phyloP scores from a whole-genome alignment of 805 yeast species.

The Hanseniaspora occidentalis region DNA sequence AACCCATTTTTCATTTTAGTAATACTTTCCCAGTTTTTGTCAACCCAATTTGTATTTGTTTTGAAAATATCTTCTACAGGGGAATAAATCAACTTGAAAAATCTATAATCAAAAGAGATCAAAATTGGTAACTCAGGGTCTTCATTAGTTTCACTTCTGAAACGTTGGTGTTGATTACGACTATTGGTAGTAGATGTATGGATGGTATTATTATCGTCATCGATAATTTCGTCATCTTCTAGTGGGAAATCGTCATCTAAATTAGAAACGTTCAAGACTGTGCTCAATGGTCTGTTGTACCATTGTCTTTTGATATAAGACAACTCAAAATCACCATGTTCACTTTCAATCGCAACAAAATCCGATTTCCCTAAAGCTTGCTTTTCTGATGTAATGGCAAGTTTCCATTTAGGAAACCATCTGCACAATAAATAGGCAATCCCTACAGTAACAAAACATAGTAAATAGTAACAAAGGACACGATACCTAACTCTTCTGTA shows the following conservation, averaged over 20 bases:
- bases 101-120: slow-evolving; percentile 68
- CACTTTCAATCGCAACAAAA: slow-evolving; percentile 91
- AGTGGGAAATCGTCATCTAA: slow-evolving; percentile 18
- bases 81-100: slow-evolving; percentile 67
- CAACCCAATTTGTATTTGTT: slow-evolving; percentile 81
- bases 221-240: slow-evolving; percentile 17
- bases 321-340: slow-evolving; percentile 71
- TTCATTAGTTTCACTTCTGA: slow-evolving; percentile 12
- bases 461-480: slow-evolving; percentile 33
- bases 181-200: slow-evolving; percentile 16
- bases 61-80: slow-evolving; percentile 81
- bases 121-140: slow-evolving; percentile 48
- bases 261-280: slow-evolving; percentile 33
- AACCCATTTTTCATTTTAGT: slow-evolving; percentile 50
- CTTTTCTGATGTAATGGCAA: slow-evolving; percentile 50
- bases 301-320: slow-evolving; percentile 42
- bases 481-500: slow-evolving; percentile 44
- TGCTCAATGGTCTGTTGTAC: slow-evolving; percentile 62
- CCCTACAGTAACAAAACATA: slow-evolving; percentile 57
- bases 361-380: slow-evolving; percentile 72
- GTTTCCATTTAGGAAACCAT: slow-evolving; percentile 76
- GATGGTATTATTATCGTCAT: slow-evolving; percentile 8
- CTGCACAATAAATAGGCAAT: slow-evolving; percentile 57
- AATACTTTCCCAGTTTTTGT: slow-evolving; percentile 57
- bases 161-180: too few species aligned